Evolutionary conservation across 176 grass and related monocot genomes (phyloP).

Genomic region (Aechmea fasciata): DNA sequence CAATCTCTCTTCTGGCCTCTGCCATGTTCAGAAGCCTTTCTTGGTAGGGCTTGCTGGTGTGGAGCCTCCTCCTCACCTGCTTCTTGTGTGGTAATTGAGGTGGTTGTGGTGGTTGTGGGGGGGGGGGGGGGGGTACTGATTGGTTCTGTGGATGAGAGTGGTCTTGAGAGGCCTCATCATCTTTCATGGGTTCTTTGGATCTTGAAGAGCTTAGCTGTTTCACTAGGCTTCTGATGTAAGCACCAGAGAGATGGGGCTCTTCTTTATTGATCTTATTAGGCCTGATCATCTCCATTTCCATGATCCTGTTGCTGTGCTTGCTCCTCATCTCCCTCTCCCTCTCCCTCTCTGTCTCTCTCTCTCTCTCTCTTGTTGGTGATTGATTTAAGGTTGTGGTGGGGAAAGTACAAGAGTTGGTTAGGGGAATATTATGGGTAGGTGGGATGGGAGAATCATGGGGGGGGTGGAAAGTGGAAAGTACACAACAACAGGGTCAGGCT

Average conservation of each 20-base stretch:
- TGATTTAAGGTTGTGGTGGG: conserved; percentile 13
- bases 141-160: conserved; percentile 25
- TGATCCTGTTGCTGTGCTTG: conserved; percentile 1
- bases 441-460: conserved; percentile 17
- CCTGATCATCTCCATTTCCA: conserved; percentile 15
- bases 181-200: conserved; percentile 15
- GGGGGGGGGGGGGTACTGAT: conserved; percentile 16
- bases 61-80: conserved; percentile 86
- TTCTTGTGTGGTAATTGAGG: conserved; percentile 45
- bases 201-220: conserved; percentile 86
- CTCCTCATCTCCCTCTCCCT: conserved; percentile 28
- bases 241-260: conserved; percentile 71
- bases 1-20: conserved; percentile 89
- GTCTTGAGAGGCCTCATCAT: neutral
- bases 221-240: conserved; percentile 84
- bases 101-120: neutral
- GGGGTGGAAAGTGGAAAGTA: conserved; percentile 31
- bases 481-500: conserved; percentile 19
- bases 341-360: conserved; percentile 36
- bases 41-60: conserved; percentile 84
- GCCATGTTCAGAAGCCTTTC: conserved; percentile 95
- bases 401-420: conserved; percentile 19
- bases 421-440: neutral
- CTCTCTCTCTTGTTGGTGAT: conserved; percentile 14
- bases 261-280: conserved; percentile 14